These are phyloP conservation scores for Capronia coronata DNA, from an alignment of 2,329 filamentous ascomycete genomes.

Conservation along the genomic window DNA sequence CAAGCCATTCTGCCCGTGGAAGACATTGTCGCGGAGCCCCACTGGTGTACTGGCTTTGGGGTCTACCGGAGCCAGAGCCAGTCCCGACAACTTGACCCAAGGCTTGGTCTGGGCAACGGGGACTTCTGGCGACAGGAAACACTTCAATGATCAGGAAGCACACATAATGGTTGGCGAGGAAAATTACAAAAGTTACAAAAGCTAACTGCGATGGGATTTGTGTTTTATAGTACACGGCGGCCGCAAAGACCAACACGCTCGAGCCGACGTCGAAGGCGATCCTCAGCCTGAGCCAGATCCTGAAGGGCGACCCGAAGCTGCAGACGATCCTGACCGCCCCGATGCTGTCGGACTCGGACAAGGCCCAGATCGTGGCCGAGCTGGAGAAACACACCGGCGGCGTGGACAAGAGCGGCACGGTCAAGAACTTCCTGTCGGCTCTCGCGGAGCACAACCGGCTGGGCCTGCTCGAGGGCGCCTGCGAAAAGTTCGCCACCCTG, in stretches of 20 bases:
- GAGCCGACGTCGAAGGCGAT: slow-evolving; percentile 80
- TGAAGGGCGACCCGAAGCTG: slow-evolving; percentile 81
- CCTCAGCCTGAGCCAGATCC: slow-evolving; percentile 60
- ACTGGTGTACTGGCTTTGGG: too few relatives aligned
- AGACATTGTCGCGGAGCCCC: too few relatives aligned
- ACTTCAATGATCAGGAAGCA: neutral
- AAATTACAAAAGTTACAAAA: too few relatives aligned
- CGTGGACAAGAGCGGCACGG: slow-evolving; percentile 64
- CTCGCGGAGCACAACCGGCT: slow-evolving; percentile 96
- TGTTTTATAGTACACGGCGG: slow-evolving; percentile 75
- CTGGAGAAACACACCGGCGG: slow-evolving; percentile 73
- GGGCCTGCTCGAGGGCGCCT: slow-evolving; percentile 70
- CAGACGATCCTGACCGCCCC: slow-evolving; percentile 67
- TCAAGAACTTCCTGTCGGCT: slow-evolving; percentile 89
- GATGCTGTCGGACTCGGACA: slow-evolving; percentile 71
- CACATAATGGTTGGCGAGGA: too few relatives aligned
- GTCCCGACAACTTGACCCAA: too few relatives aligned
- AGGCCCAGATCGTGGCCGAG: slow-evolving; percentile 77
- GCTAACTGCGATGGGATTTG: neutral
- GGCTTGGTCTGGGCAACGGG: too few relatives aligned
- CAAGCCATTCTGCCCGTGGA: neutral
- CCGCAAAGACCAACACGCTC: slow-evolving; percentile 77
- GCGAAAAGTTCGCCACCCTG: slow-evolving; percentile 77
- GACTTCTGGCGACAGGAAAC: too few relatives aligned
- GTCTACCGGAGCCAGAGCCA: too few relatives aligned